phyloP scores from a whole-genome alignment of 305 asterid species.

The Rubia tinctorum region DNA sequence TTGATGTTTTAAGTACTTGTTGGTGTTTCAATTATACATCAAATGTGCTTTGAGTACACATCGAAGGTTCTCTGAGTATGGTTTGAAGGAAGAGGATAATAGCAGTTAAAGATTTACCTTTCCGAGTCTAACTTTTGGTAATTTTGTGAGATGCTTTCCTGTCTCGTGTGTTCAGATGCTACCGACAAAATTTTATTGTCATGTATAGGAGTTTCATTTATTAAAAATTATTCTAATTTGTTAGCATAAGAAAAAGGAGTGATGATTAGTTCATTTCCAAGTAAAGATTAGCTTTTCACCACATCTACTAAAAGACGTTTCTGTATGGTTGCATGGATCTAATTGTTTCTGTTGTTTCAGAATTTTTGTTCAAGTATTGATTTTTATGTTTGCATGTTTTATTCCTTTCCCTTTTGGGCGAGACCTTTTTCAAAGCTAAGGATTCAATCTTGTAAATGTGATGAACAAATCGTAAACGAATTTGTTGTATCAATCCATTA shows the following conservation, averaged over 20 bases:
- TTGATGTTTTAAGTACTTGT: no score
- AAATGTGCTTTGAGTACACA: no score
- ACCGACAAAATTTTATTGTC: background rate
- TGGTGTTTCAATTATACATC: no score
- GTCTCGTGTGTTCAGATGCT: no score
- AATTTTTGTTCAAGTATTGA: constrained; percentile 5
- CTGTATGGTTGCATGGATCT: constrained; percentile 38
- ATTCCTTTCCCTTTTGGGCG: background rate
- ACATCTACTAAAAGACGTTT: constrained; percentile 20
- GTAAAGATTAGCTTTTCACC: constrained; percentile 18
- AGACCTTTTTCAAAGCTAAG: constrained; percentile 32
- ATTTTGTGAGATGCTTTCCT: no score
- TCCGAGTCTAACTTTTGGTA: no score
- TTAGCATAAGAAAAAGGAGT: constrained; percentile 17
- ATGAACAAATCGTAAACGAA: constrained; percentile 48
- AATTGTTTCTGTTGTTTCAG: constrained; percentile 5
- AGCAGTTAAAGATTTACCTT: no score
- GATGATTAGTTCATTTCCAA: constrained; percentile 8
- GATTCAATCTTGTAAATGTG: constrained; percentile 28
- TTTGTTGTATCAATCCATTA: constrained; percentile 43
- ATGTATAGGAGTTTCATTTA: constrained; percentile 2
- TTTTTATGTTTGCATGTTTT: background rate
- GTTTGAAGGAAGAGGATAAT: no score
- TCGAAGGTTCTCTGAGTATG: no score
- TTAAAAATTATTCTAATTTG: constrained; percentile 2